Conservation (phyloP, 768 basidiomycete species). For the Mrakia blollopis region DNA sequence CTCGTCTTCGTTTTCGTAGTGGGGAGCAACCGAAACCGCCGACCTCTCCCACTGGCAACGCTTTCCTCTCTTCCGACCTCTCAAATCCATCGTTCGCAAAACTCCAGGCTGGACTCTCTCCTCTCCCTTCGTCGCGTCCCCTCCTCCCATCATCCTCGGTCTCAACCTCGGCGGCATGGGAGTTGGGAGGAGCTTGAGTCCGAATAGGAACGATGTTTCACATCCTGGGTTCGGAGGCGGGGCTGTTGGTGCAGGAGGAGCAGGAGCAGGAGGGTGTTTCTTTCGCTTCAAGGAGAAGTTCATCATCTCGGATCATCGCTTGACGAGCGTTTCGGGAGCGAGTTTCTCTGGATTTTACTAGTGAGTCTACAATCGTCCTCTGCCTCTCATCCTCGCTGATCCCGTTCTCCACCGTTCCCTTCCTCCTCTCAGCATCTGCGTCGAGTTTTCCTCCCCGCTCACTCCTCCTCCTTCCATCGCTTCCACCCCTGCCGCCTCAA, state of each 20-base stretch:
- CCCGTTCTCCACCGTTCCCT: constrained; percentile 47
- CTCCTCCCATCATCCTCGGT: constrained; percentile 14
- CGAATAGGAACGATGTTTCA: neutral
- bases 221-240: neutral
- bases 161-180: neutral
- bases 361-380: neutral
- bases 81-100: constrained; percentile 50
- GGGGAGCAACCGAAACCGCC: constrained; percentile 69
- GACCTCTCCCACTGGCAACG: constrained; percentile 92
- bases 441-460: constrained; percentile 74
- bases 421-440: constrained; percentile 93
- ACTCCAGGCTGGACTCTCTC: constrained; percentile 17
- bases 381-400: neutral
- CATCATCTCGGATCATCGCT: constrained; percentile 87
- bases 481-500: constrained; percentile 32
- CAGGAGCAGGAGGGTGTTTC: constrained; percentile 49
- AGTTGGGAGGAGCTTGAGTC: constrained; percentile 2
- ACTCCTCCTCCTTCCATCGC: constrained; percentile 42
- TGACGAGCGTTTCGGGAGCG: constrained; percentile 89
- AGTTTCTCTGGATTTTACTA: constrained; percentile 15
- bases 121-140: constrained; percentile 10
- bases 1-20: neutral
- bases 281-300: constrained; percentile 98
- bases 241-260: constrained; percentile 20
- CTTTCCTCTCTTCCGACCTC: constrained; percentile 77